Evolutionary conservation across 129 eudicot genomes (phyloP), one percentile per base, ranked within the genome.

Genomic region (Chrysanthemum lavandulifolium): DNA sequence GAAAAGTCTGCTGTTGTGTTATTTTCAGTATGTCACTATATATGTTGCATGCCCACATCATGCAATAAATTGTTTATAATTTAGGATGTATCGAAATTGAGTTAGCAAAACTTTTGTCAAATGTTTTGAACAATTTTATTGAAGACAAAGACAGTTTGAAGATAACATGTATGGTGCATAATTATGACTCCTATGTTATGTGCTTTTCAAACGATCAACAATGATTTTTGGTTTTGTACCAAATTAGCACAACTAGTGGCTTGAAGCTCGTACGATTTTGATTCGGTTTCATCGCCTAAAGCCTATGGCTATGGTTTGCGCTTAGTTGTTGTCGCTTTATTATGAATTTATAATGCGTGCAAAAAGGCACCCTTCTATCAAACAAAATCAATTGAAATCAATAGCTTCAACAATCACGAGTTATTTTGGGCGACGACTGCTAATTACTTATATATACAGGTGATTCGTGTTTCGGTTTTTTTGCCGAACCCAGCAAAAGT

Each of bases 81-180:
- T 11, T 74, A 31, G 51, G 51, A 29, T 29, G 33, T 16, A 14
- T 15, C 12, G 18, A 54, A 15, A n/a, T 45, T 43, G 52, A 18
- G 57, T 58, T 58, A 33, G 12, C 6, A 27, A 27, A 18, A 57
- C 61, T 10, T 67, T 68, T 31, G 74, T 68, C 75, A 76, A 77
- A 77, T 45, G 70, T 51, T 77, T 77, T 69, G 62, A 69, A 77
- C 25, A 45, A 15, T 55, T 13, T 69, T 27, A 60, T 50, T 51
- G 36, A 51, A 67, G 68, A 67, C 58, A 11, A 15, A 13, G 52
- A 51, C 47, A 33, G 4, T 68, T 47, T 59, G 50, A 76, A 21
- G 64, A 5, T 50, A 13, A 48, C 61, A 47, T 75, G 33, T 45
- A 65, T 14, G 63, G 16, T 14, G 23, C 27, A 25, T 52, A 27